Conservation (phyloP, 345 rosid species). For the Gossypium australe region DNA sequence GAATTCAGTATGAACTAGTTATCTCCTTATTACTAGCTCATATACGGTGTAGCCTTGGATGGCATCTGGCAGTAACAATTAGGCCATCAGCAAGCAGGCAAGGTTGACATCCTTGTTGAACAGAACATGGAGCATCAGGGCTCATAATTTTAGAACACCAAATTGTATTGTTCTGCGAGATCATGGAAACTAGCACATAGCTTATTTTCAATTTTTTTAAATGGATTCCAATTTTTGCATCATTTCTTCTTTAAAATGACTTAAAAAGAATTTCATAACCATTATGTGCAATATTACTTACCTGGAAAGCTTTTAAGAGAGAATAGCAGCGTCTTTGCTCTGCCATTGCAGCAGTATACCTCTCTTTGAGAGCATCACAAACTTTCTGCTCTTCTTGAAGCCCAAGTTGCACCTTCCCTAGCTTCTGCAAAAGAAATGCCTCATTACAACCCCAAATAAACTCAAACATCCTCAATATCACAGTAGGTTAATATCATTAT, state of each 20-base stretch:
- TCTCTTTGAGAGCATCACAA: conserved; percentile 53
- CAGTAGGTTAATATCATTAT: neutral
- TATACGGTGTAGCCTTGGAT: neutral
- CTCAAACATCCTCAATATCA: neutral
- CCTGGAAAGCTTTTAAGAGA: conserved; percentile 63
- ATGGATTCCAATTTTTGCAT: neutral
- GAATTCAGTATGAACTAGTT: neutral
- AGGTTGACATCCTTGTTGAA: neutral
- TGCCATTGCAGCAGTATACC: conserved; percentile 50
- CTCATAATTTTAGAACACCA: neutral
- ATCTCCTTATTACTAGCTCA: neutral
- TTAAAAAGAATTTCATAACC: neutral
- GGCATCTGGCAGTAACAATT: neutral
- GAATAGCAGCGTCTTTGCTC: conserved; percentile 54
- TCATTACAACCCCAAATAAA: conserved; percentile 5
- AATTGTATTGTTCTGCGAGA: neutral
- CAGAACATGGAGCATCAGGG: neutral
- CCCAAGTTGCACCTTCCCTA: conserved; percentile 53
- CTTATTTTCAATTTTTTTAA: neutral
- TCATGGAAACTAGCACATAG: neutral
- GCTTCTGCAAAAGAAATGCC: conserved; percentile 48
- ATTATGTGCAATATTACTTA: conserved; percentile 18
- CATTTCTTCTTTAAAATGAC: neutral
- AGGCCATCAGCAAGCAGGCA: neutral
- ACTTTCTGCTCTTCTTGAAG: conserved; percentile 59